Evolutionary conservation across 169 alveolate genomes (phyloP).

Genomic region (Ichthyophthirius multifiliis): DNA sequence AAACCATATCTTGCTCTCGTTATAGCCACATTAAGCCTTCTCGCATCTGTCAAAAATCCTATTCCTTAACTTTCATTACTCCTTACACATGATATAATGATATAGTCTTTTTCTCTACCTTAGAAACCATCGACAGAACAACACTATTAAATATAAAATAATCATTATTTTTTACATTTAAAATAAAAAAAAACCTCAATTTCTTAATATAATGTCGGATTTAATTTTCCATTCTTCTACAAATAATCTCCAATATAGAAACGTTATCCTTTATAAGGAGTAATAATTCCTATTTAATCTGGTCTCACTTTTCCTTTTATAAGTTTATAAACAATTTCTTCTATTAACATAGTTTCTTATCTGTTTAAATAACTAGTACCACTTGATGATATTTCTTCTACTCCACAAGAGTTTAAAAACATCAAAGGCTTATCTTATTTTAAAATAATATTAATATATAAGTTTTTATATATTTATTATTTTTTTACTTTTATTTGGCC

Average conservation of each 20-base stretch:
- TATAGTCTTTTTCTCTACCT: slow-evolving; percentile 85
- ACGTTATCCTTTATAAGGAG: slow-evolving; percentile 96
- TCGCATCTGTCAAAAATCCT: slow-evolving; percentile 92
- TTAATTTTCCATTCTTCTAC: slow-evolving; percentile 60
- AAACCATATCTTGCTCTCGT: slow-evolving; percentile 94
- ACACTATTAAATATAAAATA: slow-evolving; percentile 31
- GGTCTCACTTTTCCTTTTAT: slow-evolving; percentile 78
- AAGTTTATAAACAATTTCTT: slow-evolving; percentile 77
- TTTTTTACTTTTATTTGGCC: slow-evolving; percentile 27
- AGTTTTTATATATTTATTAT: not conserved
- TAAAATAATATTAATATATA: not conserved
- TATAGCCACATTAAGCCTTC: slow-evolving; percentile 92
- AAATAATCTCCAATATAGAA: slow-evolving; percentile 74
- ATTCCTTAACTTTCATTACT: slow-evolving; percentile 69
- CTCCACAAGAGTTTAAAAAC: slow-evolving; percentile 86
- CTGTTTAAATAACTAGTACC: slow-evolving; percentile 92
- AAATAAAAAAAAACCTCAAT: slow-evolving; percentile 70
- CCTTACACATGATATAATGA: slow-evolving; percentile 81
- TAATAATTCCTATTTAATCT: slow-evolving; percentile 92
- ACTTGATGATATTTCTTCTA: slow-evolving; percentile 87
- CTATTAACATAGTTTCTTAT: slow-evolving; percentile 89
- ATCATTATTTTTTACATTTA: slow-evolving; percentile 66
- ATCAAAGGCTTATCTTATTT: slow-evolving; percentile 79
- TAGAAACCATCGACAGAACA: slow-evolving; percentile 87
- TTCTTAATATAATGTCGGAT: slow-evolving; percentile 61